Evolutionary conservation across 306 rosid species (phyloP), one percentile per base, ranked within the genome.

Genomic region (Morella rubra): DNA sequence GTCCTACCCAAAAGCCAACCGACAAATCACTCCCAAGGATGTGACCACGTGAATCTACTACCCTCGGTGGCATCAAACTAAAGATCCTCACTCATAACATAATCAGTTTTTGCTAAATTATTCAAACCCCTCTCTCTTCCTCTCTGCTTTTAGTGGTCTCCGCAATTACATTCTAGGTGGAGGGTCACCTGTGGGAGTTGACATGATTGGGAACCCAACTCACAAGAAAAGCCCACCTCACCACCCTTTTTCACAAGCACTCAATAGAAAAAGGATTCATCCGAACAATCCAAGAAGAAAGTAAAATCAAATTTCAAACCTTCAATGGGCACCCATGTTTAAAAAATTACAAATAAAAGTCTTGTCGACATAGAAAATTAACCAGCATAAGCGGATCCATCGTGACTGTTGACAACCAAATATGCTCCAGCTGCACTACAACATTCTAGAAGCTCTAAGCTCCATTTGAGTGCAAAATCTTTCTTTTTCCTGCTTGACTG

Each of bases 361-460:
- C 32, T 69, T 42, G 62, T 62, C 76, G 19, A 20, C 44, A 78
- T 72, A 59, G 2, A 49, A 7, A 71, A 47, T 60, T 45, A 73
- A 41, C 66, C 19, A 72, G 56, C 61, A 80, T 73, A 74, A 76
- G 77, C 85, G 62, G 92, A 85, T 76, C 85, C 88, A 88, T 80
- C 68, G 87, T 83, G 84, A 89, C 87, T 5, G 71, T 79, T 32
- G 83, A 69, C 72, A 73, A 66, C 51, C 81, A 75, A 56, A 73
- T 49, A 67, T 66, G 82, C 73, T 75, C 72, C 77, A 46, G 74
- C 85, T 62, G 61, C 80, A 75, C 40, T 82, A 19, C 55, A 32
- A 68, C 78, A 79, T 89, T 93, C 98, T 87, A 93, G 93, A 93
- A 90, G 73, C 84, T 75, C 83, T 73, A 20, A 59, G 45, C 79